Evolutionary conservation across 2,329 filamentous ascomycete species (phyloP).

Genomic region (Stromatinia cepivora): DNA sequence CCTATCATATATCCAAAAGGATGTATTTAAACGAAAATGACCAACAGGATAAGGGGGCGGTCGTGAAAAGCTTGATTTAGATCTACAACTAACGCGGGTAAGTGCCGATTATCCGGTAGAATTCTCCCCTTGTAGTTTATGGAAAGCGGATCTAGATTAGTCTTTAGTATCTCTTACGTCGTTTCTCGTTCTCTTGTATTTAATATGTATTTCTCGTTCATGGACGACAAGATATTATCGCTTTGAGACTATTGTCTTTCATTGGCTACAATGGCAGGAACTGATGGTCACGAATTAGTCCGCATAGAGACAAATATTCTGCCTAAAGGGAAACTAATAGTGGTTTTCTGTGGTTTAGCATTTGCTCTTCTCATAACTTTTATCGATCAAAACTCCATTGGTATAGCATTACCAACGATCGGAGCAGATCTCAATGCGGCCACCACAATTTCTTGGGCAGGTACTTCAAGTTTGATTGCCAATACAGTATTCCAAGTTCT

Average conservation of each 20-base stretch:
- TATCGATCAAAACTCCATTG: conserved; percentile 43
- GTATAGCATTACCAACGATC: conserved; percentile 52
- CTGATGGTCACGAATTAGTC: conserved; percentile 32
- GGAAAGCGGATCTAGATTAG: not conserved
- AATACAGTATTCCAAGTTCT: conserved; percentile 65
- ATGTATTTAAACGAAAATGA: conserved; percentile 1
- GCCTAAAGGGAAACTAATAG: conserved; percentile 50
- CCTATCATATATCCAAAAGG: conserved; percentile 8
- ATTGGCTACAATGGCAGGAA: conserved; percentile 26
- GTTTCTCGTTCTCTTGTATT: not conserved
- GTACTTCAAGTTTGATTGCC: conserved; percentile 54
- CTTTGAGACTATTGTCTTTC: not conserved
- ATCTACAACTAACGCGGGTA: conserved; percentile 2
- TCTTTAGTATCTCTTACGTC: conserved; percentile 7
- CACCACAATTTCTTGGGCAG: conserved; percentile 57
- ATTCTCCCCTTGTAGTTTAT: conserved; percentile 5
- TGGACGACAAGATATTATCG: not conserved
- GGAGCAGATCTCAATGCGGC: conserved; percentile 47
- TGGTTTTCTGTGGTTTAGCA: conserved; percentile 54
- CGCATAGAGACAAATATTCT: conserved; percentile 57
- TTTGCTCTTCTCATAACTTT: conserved; percentile 55
- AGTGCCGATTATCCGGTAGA: conserved; percentile 20
- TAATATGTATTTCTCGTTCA: not conserved
- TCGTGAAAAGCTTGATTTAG: not conserved
- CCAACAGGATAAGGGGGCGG: conserved; percentile 10